Base-by-base conservation (phyloP, 2,329 filamentous ascomycete species). In the Phyllosticta citrichinensis region DNA sequence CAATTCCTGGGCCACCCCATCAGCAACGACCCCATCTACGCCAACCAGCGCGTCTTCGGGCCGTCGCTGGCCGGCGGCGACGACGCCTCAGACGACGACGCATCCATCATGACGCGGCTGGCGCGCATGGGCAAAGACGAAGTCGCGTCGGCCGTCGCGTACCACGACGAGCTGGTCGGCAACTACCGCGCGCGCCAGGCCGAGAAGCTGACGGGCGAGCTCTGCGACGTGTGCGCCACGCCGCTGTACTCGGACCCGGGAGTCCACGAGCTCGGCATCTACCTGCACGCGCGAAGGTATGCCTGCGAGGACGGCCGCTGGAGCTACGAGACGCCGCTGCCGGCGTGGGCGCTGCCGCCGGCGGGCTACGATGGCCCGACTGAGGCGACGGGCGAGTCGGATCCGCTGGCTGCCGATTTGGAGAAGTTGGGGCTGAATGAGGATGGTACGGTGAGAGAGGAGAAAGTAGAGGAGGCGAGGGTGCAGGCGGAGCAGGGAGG, bases 11-110 rank as follows among this genome's bases (percentile, higher is more conserved):
- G 94, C 1, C 89, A 97, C 70, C 94, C 94, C 1, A 97, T 99
- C 67, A 87, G 91, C 65, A 99, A 99, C 73, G 94, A 99, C 70
- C 94, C 94, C 8, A 97, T 99, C 67, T 99, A 99, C 73, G 91
- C 90, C 68, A 99, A 99, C 71, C 86, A 90, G 70, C 86, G 86
- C 62, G 94, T 99, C 11, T 99, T 96, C 80, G 94, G 94, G 0
- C 79, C 87, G 0, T 82, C 87, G 10, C 83, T 99, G 0, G 94
- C 90, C 17, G 83, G 77, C 56, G 78, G 79, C 14, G 87, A 93
- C 56, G 85, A 83, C 2, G 80, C 80, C 20, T 82, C 82, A 25
- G 87, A 91, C 62, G 85, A 87, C 52, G 94, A 99, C 72, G 89
- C 94, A 63, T 91, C 96, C 70, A 88, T 99, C 66, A 92, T 99